phyloP scores from a whole-genome alignment of 2,329 filamentous ascomycete genomes.

The Pseudogymnoascus sp. region DNA sequence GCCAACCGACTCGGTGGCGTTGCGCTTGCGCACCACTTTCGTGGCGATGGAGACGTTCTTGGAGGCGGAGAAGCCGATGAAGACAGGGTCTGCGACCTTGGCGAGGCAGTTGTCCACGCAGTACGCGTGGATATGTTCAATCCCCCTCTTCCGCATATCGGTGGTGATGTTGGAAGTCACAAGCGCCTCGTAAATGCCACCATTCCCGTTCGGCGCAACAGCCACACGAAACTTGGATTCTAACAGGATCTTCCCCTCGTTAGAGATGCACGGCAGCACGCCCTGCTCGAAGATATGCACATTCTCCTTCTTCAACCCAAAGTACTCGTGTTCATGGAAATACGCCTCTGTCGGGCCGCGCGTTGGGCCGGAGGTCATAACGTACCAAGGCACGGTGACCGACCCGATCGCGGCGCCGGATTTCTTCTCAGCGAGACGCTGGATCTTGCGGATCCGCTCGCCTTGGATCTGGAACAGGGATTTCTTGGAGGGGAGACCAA shows the following conservation, averaged over 20 bases:
- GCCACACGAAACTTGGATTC: constrained; percentile 83
- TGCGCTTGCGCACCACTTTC: constrained; percentile 98
- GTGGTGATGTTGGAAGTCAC: constrained; percentile 69
- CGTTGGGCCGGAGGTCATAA: constrained; percentile 97
- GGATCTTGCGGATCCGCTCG: constrained; percentile 81
- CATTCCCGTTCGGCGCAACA: constrained; percentile 94
- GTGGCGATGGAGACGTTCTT: constrained; percentile 92
- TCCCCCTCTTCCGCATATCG: constrained; percentile 81
- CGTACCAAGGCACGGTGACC: constrained; percentile 86
- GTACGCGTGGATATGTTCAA: constrained; percentile 94
- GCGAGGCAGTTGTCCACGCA: constrained; percentile 99
- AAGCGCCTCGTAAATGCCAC: constrained; percentile 90
- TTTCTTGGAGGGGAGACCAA: constrained; percentile 86
- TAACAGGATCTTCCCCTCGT: constrained; percentile 93
- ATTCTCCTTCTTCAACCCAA: constrained; percentile 78
- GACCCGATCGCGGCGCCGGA: constrained; percentile 44
- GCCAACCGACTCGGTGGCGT: constrained; percentile 90
- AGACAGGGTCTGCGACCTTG: constrained; percentile 92
- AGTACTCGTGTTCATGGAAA: constrained; percentile 84
- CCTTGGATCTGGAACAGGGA: constrained; percentile 96
- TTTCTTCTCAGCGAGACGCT: constrained; percentile 68
- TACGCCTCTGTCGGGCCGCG: constrained; percentile 86
- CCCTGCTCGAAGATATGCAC: constrained; percentile 94
- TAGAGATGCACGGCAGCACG: constrained; percentile 91
- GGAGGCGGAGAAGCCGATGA: constrained; percentile 85